Evolutionary conservation across 805 yeast species (phyloP), one percentile per base, ranked within the genome.

Genomic region (Yarrowia sp.): DNA sequence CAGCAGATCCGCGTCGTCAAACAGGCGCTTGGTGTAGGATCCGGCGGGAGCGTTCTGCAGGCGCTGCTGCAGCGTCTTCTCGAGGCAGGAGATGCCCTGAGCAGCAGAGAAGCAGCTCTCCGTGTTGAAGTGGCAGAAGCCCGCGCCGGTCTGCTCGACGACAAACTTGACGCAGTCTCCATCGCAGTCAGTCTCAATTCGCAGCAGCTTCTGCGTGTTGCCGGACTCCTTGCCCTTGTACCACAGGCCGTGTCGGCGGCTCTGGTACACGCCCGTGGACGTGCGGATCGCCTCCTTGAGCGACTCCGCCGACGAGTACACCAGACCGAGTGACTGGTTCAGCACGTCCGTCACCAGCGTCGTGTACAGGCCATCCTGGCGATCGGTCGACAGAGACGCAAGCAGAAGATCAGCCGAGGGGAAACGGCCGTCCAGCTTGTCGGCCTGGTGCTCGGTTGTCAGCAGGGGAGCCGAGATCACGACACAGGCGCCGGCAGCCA

Each of bases 191-290:
- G 83, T 74, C 61, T 84, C 86, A 63, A 94, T 73, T 44, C 79
- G 75, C 22, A 87, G 67, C 51, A 94, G 79, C 67, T 80, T 79
- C 76, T 94, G 99, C 1, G 96, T 89, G 59, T 96, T 96, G 19
- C 99, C 99, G n/a, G 96, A 88, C 1, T 97, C 89, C 62, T 87
- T 87, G 29, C 99, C 99, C 74, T 94, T 94, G 73, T 86, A 88
- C 99, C 99, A 94, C 63, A 94, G 80, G 44, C 96, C 98, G 65
- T 90, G 85, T 62, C 81, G 78, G 69, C 99, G 86, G 8, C 97
- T 90, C 74, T 88, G 97, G 75, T 94, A 94, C 1, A 94, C 97
- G 63, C 99, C 99, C 9, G 89, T 84, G 55, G 83, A 81, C 21
- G 89, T 86, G 64, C 83, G 83, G 67, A 94, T 82, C 12, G 98